Conservation (phyloP, 2,329 filamentous ascomycete species). For the Fusarium sp. region DNA sequence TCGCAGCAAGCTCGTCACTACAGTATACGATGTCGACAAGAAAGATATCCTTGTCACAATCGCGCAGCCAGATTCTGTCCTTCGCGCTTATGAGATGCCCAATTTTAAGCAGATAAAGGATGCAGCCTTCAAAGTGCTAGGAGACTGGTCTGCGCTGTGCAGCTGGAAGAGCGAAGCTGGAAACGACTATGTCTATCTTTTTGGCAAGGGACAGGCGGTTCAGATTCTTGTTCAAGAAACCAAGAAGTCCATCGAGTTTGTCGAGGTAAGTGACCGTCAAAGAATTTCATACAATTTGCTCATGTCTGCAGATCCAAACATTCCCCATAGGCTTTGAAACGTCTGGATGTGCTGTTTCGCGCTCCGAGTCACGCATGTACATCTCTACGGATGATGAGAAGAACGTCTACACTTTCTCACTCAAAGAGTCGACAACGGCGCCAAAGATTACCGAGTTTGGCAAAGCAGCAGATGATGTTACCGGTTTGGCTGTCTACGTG, state of each 20-base stretch:
- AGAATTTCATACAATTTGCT: background rate
- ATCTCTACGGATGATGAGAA: conserved; percentile 57
- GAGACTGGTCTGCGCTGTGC: conserved; percentile 64
- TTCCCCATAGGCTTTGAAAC: conserved; percentile 59
- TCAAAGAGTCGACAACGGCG: conserved; percentile 55
- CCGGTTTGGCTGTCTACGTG: conserved; percentile 59
- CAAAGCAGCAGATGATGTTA: conserved; percentile 55
- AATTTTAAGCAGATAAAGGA: conserved; percentile 51
- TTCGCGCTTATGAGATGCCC: conserved; percentile 57
- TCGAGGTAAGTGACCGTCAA: conserved; percentile 50
- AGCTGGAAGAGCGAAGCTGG: conserved; percentile 58
- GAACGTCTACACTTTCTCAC: conserved; percentile 55
- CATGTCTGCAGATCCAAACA: conserved; percentile 55
- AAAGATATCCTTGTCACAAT: conserved; percentile 59
- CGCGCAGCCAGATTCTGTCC: conserved; percentile 58
- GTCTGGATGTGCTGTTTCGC: conserved; percentile 59
- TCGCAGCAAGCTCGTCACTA: conserved; percentile 61
- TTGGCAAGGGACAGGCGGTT: conserved; percentile 58
- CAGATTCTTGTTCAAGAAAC: conserved; percentile 55
- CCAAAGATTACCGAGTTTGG: conserved; percentile 56
- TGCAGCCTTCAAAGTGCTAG: conserved; percentile 54
- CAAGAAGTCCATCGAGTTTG: conserved; percentile 51
- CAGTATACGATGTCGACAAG: conserved; percentile 54
- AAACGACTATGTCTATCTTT: conserved; percentile 61
- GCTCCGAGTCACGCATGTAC: conserved; percentile 55